A percentile compares a stretch with the other conserved stretches of the same genome.
Evolutionary conservation across 495 filamentous ascomycete genomes (phyloP).

Genomic region (Trichoderma asperelloides): DNA sequence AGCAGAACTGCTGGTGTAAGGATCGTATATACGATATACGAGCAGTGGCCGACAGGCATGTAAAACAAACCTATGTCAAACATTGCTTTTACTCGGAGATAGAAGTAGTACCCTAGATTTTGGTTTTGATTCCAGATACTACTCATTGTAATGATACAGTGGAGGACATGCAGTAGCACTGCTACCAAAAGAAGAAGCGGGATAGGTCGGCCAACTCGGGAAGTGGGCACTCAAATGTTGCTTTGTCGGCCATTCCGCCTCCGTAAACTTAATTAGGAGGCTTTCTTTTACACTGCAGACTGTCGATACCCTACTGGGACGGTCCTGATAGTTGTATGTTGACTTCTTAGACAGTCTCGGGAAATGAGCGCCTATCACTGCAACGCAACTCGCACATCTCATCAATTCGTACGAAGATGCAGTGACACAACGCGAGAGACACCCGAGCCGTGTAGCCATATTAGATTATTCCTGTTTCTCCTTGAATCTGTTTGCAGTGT

Average conservation of each 20-base stretch:
- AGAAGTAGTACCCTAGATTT: too few species aligned
- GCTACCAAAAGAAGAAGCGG: neutral
- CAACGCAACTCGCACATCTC: neutral
- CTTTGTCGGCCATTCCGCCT: neutral
- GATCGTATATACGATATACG: too few species aligned
- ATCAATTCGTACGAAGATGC: neutral
- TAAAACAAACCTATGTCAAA: neutral
- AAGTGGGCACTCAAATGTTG: neutral
- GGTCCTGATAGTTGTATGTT: neutral
- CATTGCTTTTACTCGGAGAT: neutral
- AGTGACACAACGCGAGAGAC: neutral
- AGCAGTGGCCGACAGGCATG: too few species aligned
- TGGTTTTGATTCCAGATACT: neutral
- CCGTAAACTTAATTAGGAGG: neutral
- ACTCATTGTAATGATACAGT: neutral
- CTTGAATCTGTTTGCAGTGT: neutral
- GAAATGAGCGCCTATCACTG: neutral
- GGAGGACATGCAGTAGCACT: neutral
- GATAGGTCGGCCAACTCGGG: neutral
- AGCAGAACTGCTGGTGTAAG: too few species aligned
- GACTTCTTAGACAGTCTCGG: neutral
- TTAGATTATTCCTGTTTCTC: neutral
- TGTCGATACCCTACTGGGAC: neutral
- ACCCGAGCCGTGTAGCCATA: neutral
- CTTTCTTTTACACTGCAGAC: neutral